Evolutionary conservation across 2,329 filamentous ascomycete species (phyloP).

Genomic region (Pseudonectria buxi): DNA sequence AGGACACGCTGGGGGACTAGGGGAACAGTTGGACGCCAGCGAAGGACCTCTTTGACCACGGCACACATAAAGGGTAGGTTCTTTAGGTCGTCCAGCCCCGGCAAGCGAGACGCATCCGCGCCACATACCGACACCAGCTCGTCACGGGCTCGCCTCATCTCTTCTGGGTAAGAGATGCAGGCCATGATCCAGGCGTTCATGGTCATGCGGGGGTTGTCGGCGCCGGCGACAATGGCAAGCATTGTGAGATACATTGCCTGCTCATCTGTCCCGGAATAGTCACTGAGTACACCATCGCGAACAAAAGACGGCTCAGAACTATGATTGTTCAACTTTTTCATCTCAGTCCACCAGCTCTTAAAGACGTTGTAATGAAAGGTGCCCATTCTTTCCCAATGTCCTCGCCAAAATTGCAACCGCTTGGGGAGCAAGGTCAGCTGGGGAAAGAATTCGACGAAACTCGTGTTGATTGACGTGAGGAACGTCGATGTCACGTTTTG

Average conservation of each 20-base stretch:
- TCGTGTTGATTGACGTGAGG: constrained; percentile 27
- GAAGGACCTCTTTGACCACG: constrained; percentile 37
- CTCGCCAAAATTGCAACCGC: constrained; percentile 27
- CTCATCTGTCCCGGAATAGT: constrained; percentile 26
- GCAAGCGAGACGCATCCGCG: constrained; percentile 30
- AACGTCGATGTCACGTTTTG: constrained; percentile 31
- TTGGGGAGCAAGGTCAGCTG: constrained; percentile 24
- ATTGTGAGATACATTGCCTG: constrained; percentile 34
- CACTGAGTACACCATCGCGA: constrained; percentile 26
- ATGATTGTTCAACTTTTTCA: too few species aligned
- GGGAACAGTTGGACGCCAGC: constrained; percentile 37
- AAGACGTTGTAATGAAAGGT: constrained; percentile 28
- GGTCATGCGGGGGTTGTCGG: constrained; percentile 35
- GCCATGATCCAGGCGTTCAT: constrained; percentile 27
- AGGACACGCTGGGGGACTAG: constrained; percentile 30
- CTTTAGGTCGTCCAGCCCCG: constrained; percentile 32
- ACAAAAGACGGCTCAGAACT: constrained; percentile 28
- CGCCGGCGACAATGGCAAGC: constrained; percentile 35
- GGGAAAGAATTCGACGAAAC: constrained; percentile 33
- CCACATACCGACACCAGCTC: constrained; percentile 39
- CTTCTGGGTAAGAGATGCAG: constrained; percentile 25
- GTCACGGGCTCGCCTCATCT: constrained; percentile 29
- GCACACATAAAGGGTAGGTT: constrained; percentile 36
- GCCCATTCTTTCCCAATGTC: constrained; percentile 27
- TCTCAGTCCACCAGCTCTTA: constrained; percentile 27